Conservation (phyloP, 768 basidiomycete species). For the Psilocybe tampanensis region DNA sequence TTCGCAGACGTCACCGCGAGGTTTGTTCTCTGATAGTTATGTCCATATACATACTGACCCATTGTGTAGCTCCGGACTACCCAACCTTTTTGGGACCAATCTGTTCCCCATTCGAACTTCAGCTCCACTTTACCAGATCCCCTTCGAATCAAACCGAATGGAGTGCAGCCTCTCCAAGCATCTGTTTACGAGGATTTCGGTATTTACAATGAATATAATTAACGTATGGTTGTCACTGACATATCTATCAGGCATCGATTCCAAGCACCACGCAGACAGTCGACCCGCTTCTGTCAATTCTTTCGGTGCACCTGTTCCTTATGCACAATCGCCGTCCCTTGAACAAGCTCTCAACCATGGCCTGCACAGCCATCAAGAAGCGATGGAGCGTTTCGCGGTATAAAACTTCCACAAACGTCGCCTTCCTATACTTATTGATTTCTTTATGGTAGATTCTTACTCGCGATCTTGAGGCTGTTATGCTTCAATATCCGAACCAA, state of each 20-base stretch:
- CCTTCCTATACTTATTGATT: conserved; percentile 5
- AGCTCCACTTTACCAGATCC: conserved; percentile 81
- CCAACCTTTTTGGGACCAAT: conserved; percentile 90
- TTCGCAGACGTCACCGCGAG: conserved; percentile 86
- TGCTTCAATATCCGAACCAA: conserved; percentile 74
- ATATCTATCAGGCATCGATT: conserved; percentile 47
- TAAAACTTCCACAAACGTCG: conserved; percentile 24
- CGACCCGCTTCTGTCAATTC: conserved; percentile 74
- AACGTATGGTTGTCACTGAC: conserved; percentile 16
- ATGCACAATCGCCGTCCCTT: conserved; percentile 63
- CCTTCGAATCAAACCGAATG: conserved; percentile 80
- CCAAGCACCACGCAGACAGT: conserved; percentile 59
- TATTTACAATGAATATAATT: conserved; percentile 19
- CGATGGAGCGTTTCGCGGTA: conserved; percentile 87
- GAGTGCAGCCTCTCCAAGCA: conserved; percentile 80
- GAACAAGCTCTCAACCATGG: conserved; percentile 49
- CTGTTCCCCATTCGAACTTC: conserved; percentile 71
- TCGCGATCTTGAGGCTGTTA: conserved; percentile 78
- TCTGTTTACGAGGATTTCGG: conserved; percentile 97
- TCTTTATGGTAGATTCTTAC: conserved; percentile 39
- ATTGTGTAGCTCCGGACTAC: conserved; percentile 56
- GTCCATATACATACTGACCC: neutral
- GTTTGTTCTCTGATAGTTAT: conserved; percentile 36
- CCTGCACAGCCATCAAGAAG: conserved; percentile 72
- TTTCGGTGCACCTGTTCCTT: conserved; percentile 54